These are phyloP conservation scores for Trametes pubescens DNA, from an alignment of 1,284 basidiomycete genomes.

Conservation along the genomic window DNA sequence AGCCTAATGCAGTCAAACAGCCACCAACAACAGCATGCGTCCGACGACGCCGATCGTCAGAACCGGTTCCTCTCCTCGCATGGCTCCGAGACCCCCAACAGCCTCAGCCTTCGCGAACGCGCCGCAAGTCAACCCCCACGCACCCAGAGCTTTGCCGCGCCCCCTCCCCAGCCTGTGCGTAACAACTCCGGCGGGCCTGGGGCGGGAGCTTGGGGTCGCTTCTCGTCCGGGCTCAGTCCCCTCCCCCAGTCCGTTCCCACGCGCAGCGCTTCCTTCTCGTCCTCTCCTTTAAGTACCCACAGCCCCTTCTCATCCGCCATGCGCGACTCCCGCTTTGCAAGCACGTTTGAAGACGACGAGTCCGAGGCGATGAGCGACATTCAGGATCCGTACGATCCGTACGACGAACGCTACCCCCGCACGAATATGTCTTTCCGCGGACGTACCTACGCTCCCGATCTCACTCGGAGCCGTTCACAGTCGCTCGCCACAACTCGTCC, in stretches of 20 bases:
- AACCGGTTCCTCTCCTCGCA: constrained; percentile 63
- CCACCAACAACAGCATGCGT: constrained; percentile 41
- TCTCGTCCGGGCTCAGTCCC: constrained; percentile 48
- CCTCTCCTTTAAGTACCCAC: constrained; percentile 52
- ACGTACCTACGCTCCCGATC: constrained; percentile 62
- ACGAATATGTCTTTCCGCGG: constrained; percentile 52
- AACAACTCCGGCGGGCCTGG: constrained; percentile 52
- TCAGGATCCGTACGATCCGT: constrained; percentile 45
- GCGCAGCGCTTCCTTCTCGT: constrained; percentile 72
- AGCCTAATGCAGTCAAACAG: constrained; percentile 40
- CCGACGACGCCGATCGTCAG: constrained; percentile 53
- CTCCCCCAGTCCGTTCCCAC: constrained; percentile 58
- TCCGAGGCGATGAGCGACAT: constrained; percentile 62
- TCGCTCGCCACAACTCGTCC: constrained; percentile 71
- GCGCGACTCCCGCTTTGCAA: constrained; percentile 69
- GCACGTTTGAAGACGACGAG: constrained; percentile 80
- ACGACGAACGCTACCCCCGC: constrained; percentile 60
- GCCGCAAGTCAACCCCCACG: constrained; percentile 75
- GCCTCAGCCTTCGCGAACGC: constrained; percentile 55
- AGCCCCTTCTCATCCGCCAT: constrained; percentile 65
- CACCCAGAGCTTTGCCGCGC: constrained; percentile 58
- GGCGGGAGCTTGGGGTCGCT: constrained; percentile 55
- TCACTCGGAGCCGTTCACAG: constrained; percentile 77
- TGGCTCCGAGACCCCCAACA: constrained; percentile 45
- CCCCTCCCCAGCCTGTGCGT: constrained; percentile 60